Percentiles rank a stretch among this genome's conserved stretches.
phyloP scores from a whole-genome alignment of 1,284 basidiomycete species.

The Apiotrichum brassicae region DNA sequence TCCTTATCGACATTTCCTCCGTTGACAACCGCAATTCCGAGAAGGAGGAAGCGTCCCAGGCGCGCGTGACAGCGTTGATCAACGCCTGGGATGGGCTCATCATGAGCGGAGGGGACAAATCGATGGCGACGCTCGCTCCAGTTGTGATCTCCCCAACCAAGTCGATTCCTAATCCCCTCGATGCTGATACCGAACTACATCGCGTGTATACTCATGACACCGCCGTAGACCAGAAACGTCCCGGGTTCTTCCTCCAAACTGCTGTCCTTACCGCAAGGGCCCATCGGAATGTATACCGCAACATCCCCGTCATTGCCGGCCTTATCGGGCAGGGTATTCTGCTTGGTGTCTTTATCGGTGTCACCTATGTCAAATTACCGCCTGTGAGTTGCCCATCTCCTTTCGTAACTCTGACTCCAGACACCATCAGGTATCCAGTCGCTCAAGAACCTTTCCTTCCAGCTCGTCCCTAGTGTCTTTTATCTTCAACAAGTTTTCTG shows the following conservation, averaged over 20 bases:
- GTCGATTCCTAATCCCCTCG: background rate
- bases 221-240: slow-evolving; percentile 21
- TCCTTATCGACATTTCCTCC: slow-evolving; percentile 51
- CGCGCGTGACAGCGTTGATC: slow-evolving; percentile 29
- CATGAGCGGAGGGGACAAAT: background rate
- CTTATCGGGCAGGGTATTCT: slow-evolving; percentile 41
- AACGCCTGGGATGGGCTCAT: slow-evolving; percentile 27
- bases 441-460: slow-evolving; percentile 45
- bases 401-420: slow-evolving; percentile 13
- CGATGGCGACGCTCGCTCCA: background rate
- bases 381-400: slow-evolving; percentile 12
- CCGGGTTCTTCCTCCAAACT: slow-evolving; percentile 39
- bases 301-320: slow-evolving; percentile 38
- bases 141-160: background rate
- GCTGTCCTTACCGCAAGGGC: slow-evolving; percentile 37
- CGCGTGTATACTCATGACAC: slow-evolving; percentile 1
- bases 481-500: slow-evolving; percentile 44
- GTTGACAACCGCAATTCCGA: slow-evolving; percentile 49
- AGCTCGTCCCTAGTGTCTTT: slow-evolving; percentile 42
- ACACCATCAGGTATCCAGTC: slow-evolving; percentile 48
- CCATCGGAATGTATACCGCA: slow-evolving; percentile 44
- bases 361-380: slow-evolving; percentile 27
- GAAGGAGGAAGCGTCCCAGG: slow-evolving; percentile 41
- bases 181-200: slow-evolving; percentile 4
- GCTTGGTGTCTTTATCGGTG: slow-evolving; percentile 34